phyloP scores from a whole-genome alignment of 805 yeast species.

The Kodamaea lidongshanica region DNA sequence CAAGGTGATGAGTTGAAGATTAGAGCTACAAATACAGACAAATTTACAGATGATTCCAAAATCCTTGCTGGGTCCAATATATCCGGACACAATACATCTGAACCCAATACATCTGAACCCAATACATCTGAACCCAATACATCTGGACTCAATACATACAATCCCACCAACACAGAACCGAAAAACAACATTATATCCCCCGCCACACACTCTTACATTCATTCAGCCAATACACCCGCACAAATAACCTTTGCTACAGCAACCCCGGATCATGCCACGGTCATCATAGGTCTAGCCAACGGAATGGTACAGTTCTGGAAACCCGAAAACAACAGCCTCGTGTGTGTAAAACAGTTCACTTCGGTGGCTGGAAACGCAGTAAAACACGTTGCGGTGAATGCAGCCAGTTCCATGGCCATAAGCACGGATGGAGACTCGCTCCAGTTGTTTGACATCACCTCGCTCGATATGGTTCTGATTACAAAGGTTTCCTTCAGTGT shows the following conservation, averaged over 20 bases:
- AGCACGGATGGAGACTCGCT: slow-evolving; percentile 16
- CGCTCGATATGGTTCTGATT: slow-evolving; percentile 31
- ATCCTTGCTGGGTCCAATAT: too few relatives aligned
- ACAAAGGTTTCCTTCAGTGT: slow-evolving; percentile 17
- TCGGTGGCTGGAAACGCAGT: slow-evolving; percentile 14
- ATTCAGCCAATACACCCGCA: too few relatives aligned
- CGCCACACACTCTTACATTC: too few relatives aligned
- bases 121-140: too few relatives aligned
- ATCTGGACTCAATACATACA: too few relatives aligned
- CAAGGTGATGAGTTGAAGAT: too few relatives aligned
- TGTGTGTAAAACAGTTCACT: slow-evolving; percentile 13
- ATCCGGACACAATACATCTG: too few relatives aligned
- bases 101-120: too few relatives aligned
- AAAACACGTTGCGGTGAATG: slow-evolving; percentile 13
- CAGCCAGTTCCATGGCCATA: slow-evolving; percentile 17
- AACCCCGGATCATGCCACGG: slow-evolving; percentile 10
- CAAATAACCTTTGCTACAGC: slow-evolving; percentile 12
- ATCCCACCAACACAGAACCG: too few relatives aligned
- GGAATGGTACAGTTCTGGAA: slow-evolving; percentile 20
- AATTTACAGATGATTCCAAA: too few relatives aligned
- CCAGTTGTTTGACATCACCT: slow-evolving; percentile 28
- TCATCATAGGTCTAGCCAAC: slow-evolving; percentile 15
- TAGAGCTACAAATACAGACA: too few relatives aligned
- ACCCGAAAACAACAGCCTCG: slow-evolving; percentile 9
- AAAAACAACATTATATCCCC: too few relatives aligned